Evolutionary conservation across 2,329 filamentous ascomycete genomes (phyloP), one percentile per base, ranked within the genome.

Genomic region (Epichloe scottii): DNA sequence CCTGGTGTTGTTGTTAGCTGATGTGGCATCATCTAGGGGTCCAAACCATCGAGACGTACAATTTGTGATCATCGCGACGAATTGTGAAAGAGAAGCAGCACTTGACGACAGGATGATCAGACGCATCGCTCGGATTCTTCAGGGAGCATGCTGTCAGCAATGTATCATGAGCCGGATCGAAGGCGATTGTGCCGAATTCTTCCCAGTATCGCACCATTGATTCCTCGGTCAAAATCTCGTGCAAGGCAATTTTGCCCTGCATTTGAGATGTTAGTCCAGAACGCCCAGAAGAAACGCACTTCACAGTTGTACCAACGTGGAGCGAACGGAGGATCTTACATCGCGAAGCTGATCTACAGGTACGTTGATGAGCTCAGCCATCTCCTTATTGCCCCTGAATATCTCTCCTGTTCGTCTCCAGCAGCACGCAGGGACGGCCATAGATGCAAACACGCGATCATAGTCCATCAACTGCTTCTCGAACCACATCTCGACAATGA

Each of bases 71-170:
- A 70, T 98, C 93, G 62, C 91, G 82, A 60, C 89, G 82, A 58
- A 98, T 95, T 52, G 91, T 95, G 65, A 98, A 96, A 0, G 91
- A 97, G 68, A 98, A 98, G 66, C 91, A 97, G 66, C 93, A 98
- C 63, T 88, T 85, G 53, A 96, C 84, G 39, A 87, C 82, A 19
- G 85, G 80, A 50, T 85, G 79, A 43, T 81, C 80, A 3, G 84
- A 81, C 54, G 78, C 78, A 48, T 81, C 75, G 56, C 82, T 79
- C 3, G 87, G 90, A 58, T 83, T 90, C 68, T 95, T 95, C 55
- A 98, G 71, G 11, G 87, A 85, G 65, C 93, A 98, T 57, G 87
- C 91, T 21, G 93, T 98, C 58, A 98, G 74, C 61, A 98, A 88
- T 21, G 91, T 94, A 66, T 98, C 95, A 64, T 97, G 93, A 10